Evolutionary conservation across 1,284 basidiomycete genomes (phyloP).

Genomic region (Singerocomus inundabilis): DNA sequence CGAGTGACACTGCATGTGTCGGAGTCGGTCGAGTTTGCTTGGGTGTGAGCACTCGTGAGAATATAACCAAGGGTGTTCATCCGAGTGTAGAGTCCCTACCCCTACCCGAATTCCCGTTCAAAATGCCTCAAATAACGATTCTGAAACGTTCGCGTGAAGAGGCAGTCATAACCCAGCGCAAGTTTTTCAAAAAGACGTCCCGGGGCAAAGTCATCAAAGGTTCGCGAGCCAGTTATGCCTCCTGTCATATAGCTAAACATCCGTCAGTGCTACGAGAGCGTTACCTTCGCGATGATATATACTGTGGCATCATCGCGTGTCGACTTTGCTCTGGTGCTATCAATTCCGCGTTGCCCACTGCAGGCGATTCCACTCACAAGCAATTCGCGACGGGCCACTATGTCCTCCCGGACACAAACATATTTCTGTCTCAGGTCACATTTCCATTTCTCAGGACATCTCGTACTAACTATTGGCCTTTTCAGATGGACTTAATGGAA

Average conservation of each 20-base stretch:
- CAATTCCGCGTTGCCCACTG: slow-evolving; percentile 44
- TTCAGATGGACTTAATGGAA: slow-evolving; percentile 89
- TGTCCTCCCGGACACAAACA: slow-evolving; percentile 93
- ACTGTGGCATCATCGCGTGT: slow-evolving; percentile 84
- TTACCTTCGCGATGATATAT: slow-evolving; percentile 91
- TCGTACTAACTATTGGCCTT: not conserved
- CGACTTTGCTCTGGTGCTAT: slow-evolving; percentile 49
- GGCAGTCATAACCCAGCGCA: slow-evolving; percentile 76
- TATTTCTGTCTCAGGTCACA: slow-evolving; percentile 80
- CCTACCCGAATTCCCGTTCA: not conserved
- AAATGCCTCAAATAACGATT: slow-evolving; percentile 70
- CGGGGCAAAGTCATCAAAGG: slow-evolving; percentile 93
- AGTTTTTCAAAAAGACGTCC: slow-evolving; percentile 94
- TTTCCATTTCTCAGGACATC: not conserved
- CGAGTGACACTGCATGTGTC: too few relatives aligned
- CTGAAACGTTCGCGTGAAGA: slow-evolving; percentile 74
- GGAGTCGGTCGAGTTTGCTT: slow-evolving; percentile 8
- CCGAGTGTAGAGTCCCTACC: not conserved
- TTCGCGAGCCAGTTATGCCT: slow-evolving; percentile 26
- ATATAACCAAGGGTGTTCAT: not conserved
- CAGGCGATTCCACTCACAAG: slow-evolving; percentile 53
- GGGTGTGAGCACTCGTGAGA: slow-evolving; percentile 5
- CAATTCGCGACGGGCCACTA: slow-evolving; percentile 71
- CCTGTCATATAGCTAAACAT: not conserved
- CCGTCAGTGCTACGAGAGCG: slow-evolving; percentile 85